Base-by-base conservation (phyloP, 352 stramenopile genomes). In the Globisporangium nunn region DNA sequence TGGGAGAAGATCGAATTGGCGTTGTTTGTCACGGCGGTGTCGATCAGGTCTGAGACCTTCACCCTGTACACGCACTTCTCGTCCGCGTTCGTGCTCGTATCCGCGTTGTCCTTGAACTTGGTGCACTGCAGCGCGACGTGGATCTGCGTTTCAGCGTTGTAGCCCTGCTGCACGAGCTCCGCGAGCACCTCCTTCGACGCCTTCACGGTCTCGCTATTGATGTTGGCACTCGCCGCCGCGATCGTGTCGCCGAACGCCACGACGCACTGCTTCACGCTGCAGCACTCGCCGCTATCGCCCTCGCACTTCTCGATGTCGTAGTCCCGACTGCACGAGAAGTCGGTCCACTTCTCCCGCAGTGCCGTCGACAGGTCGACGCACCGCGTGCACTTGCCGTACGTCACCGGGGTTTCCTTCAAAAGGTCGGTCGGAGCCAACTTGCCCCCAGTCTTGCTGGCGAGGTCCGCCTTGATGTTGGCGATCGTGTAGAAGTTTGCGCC, bases 111-210 rank as follows among this genome's bases (percentile, higher is more conserved):
- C 3, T 44, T 33, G 30, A 61, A 61, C 48, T 28, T 10, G 15
- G 48, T 56, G 54, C 81, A 91, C 44, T 76, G 57, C 12, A 91
- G 56, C n/a, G 70, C 62, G 23, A 70, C 71, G 57, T 91, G 81
- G n/a, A 88, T 70, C 56, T 91, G 74, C 14, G 81, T 86, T 17
- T 67, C 54, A 0, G 75, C 71, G 48, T 87, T 71, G 52, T 75
- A 87, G n/a, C 58, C 69, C 23, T 73, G 39, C 33, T 70, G 37
- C 15, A 62, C 43, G 31, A 84, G 56, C 17, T 75, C 50, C 8
- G 54, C 31, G 4, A 87, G 46, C 29, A 87, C 74, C 11, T 53
- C 35, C 18, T 75, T 44, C 0, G 81, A 83, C 3, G 74, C 59
- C 0, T 29, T 33, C 40, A 54, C 61, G 23, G 74, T 58, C 1